phyloP scores from a whole-genome alignment of 1,284 basidiomycete species.

The Fomitopsis palustris region DNA sequence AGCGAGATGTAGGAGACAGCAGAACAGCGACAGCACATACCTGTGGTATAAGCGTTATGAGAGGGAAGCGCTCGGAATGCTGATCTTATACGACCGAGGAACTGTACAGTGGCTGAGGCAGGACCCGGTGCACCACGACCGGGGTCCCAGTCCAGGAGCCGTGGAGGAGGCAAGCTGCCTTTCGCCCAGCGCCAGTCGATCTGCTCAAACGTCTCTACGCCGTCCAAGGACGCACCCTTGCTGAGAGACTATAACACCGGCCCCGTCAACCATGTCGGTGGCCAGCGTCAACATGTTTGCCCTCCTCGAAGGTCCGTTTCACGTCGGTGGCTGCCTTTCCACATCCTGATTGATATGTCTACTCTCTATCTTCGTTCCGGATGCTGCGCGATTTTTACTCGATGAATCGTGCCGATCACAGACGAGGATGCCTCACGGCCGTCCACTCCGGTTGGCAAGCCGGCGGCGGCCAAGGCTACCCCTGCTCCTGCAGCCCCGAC shows the following conservation, averaged over 20 bases:
- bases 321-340: conserved; percentile 7
- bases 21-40: conserved; percentile 32
- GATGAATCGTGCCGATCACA: conserved; percentile 21
- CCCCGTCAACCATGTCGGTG: conserved; percentile 82
- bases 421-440: conserved; percentile 47
- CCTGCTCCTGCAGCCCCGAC: conserved; percentile 38
- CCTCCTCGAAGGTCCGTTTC: conserved; percentile 64
- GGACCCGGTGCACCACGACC: conserved; percentile 24
- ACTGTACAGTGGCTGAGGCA: conserved; percentile 37
- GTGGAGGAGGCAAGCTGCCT: conserved; percentile 10
- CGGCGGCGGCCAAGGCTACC: conserved; percentile 32
- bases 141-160: conserved; percentile 21
- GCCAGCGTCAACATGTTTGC: conserved; percentile 81
- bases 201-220: conserved; percentile 22
- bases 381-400: conserved; percentile 4
- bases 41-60: conserved; percentile 59
- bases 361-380: conserved; percentile 1
- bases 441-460: conserved; percentile 35
- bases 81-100: conserved; percentile 26
- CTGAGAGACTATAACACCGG: conserved; percentile 48
- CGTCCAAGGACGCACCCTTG: conserved; percentile 25
- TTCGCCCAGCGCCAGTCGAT: conserved; percentile 21
- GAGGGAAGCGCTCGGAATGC: conserved; percentile 1
- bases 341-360: conserved; percentile 1
- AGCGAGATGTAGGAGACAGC: conserved; percentile 8